Base-by-base conservation (phyloP, 177 flowering plant genomes). In the Telopea speciosissima region DNA sequence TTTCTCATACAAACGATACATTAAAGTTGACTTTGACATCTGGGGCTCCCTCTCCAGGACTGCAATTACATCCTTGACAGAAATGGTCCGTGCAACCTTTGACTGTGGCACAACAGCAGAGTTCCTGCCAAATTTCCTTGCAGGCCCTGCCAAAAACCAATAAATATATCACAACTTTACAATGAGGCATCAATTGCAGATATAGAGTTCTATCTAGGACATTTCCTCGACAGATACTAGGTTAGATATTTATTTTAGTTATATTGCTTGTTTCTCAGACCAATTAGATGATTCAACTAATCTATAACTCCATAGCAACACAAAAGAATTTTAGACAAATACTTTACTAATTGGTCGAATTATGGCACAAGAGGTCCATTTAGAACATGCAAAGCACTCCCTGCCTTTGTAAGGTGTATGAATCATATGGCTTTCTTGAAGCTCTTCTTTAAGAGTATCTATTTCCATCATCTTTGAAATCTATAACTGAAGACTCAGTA, bases 31-130 rank as follows among this genome's bases (percentile, higher is more conserved):
- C 67, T 77, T 91, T 0, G 90, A 82, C 95, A 90, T 89, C 73
- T 91, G 97, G 24, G 92, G 91, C 77, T 93, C 98, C 73, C 97
- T 91, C 73, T 89, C 95, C 67, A 95, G 75, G 25, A 81, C 88
- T 3, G 91, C 89, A 72, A 93, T 83, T 25, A 91, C 91, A 78
- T 96, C 99, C 81, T 87, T 91, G 9, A 90, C 77, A 9, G 92
- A 77, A 25, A 96, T 86, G 49, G 61, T 80, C 10, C 85, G 86
- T 16, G 81, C 83, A 24, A 85, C 79, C 69, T 76, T 81, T 8
- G 82, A 56, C 52, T 80, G 86, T 13, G 83, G 73, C 59, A 72
- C 31, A 11, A 25, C 45, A 36, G 26, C 84, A 71, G 81, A 87
- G 67, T 80, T 80, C 83, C 85, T 85, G 12, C 91, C 96, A 16